Percentiles rank a stretch among this genome's conserved stretches.
These are phyloP conservation scores for Pseudocercospora fijiensis DNA, from an alignment of 2,329 filamentous ascomycete species.

Conservation along the genomic window DNA sequence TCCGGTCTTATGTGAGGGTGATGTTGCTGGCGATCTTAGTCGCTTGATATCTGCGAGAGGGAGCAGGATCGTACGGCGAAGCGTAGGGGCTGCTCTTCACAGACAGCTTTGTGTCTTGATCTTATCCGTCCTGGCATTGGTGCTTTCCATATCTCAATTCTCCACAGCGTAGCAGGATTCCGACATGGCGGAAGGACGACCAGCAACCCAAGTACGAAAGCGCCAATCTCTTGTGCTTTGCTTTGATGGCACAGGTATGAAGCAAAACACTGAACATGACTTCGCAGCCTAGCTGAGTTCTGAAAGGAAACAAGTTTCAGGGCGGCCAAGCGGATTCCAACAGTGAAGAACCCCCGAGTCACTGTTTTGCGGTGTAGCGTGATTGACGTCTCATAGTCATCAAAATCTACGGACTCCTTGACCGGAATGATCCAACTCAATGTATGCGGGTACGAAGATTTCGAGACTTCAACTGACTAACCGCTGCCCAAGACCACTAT, in stretches of 20 bases:
- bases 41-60: background rate
- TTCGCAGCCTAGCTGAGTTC: background rate
- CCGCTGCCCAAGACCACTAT: background rate
- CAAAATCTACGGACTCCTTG: background rate
- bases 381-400: background rate
- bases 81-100: background rate
- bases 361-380: background rate
- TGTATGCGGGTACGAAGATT: background rate
- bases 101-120: background rate
- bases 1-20: background rate
- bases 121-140: background rate
- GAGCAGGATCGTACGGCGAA: background rate
- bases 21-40: background rate
- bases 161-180: background rate
- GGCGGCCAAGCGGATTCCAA: constrained; percentile 3
- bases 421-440: constrained; percentile 1
- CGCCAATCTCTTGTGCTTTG: constrained; percentile 4
- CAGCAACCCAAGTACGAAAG: background rate
- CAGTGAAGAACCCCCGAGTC: background rate
- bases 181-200: background rate
- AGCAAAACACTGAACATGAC: background rate
- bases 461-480: background rate
- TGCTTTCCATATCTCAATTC: background rate
- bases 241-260: background rate
- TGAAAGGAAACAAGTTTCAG: constrained; percentile 2